A percentile compares a stretch with the other conserved stretches of the same genome.
These are phyloP conservation scores for Magnolia officinalis DNA, from an alignment of 164 flowering plant genomes.

Conservation along the genomic window DNA sequence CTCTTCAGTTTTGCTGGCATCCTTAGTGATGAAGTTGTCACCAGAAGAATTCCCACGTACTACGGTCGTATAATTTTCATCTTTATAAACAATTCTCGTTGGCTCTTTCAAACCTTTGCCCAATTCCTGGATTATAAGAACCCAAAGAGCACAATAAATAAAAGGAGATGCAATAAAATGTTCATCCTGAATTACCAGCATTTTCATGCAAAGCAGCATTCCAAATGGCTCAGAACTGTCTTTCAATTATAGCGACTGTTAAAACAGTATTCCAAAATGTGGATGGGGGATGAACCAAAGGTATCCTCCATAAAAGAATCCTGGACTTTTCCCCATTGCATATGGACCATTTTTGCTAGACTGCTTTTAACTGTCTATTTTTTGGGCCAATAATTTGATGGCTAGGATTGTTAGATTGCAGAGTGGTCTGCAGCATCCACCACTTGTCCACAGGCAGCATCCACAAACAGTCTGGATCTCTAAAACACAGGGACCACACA, in stretches of 20 bases:
- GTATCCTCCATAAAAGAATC: not conserved
- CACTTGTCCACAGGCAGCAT: not conserved
- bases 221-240: not conserved
- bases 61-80: constrained; percentile 27
- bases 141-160: not conserved
- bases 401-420: not conserved
- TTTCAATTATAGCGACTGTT: not conserved
- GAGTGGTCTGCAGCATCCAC: not conserved
- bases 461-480: not conserved
- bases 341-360: not conserved
- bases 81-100: constrained; percentile 40
- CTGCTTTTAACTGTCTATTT: not conserved
- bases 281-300: not conserved
- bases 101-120: constrained; percentile 57
- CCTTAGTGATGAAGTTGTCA: not conserved
- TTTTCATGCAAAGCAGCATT: not conserved
- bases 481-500: not conserved
- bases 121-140: constrained; percentile 42
- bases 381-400: too few relatives aligned
- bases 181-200: not conserved
- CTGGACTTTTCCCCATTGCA: not conserved
- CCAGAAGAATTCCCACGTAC: constrained; percentile 5
- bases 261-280: not conserved
- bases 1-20: not conserved
- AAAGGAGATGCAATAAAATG: not conserved